phyloP scores from a whole-genome alignment of 805 yeast genomes.

The Candida ortonii region DNA sequence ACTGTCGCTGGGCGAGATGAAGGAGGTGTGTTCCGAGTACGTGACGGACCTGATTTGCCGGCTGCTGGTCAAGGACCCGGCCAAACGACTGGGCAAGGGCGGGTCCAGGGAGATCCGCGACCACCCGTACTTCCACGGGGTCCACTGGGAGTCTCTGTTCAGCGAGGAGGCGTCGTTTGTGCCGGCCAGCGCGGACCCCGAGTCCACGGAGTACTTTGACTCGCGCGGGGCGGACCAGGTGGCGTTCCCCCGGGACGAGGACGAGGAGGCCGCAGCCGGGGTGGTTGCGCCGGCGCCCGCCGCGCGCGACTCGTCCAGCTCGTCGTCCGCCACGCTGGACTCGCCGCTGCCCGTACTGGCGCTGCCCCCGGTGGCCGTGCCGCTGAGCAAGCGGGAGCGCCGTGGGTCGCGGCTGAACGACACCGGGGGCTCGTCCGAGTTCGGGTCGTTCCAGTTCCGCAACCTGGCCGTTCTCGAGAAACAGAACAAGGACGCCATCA shows the following conservation, averaged over 20 bases:
- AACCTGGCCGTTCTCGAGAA: conserved; percentile 87
- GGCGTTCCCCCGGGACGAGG: conserved; percentile 52
- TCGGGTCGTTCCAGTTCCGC: conserved; percentile 90
- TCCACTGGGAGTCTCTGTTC: conserved; percentile 74
- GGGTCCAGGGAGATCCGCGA: conserved; percentile 76
- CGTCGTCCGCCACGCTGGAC: conserved; percentile 28
- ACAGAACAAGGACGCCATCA: conserved; percentile 90
- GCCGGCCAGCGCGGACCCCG: conserved; percentile 76
- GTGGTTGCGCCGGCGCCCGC: not conserved
- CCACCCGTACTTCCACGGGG: conserved; percentile 73
- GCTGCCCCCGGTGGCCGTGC: conserved; percentile 19
- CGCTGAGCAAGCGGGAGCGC: conserved; percentile 59
- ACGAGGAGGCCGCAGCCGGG: conserved; percentile 28
- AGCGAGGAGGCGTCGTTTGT: conserved; percentile 76
- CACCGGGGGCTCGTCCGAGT: conserved; percentile 64
- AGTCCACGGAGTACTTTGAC: conserved; percentile 89
- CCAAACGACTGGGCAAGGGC: conserved; percentile 66
- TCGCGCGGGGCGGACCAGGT: conserved; percentile 78
- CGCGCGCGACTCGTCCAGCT: conserved; percentile 22
- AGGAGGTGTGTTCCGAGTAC: conserved; percentile 50
- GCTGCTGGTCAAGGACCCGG: conserved; percentile 63
- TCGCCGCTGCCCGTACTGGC: conserved; percentile 27
- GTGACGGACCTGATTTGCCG: conserved; percentile 73
- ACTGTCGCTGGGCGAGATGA: conserved; percentile 51
- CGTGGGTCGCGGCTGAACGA: conserved; percentile 65